Evolutionary conservation across 1,284 basidiomycete genomes (phyloP).

Genomic region (Chalciporus piperatoides): DNA sequence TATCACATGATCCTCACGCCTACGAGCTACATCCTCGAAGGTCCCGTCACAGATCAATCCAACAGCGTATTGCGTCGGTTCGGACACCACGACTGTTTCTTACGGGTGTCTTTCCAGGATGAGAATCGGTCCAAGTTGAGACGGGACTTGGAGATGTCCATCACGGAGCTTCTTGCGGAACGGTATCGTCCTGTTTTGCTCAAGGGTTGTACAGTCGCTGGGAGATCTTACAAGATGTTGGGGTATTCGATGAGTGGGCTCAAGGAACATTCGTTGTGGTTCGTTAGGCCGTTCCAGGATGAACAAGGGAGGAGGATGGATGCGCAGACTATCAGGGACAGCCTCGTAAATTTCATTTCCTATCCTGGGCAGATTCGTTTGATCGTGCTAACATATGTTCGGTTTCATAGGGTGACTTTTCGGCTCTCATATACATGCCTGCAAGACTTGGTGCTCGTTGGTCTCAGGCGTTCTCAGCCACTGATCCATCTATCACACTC

Average conservation of each 20-base stretch:
- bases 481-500: constrained; percentile 41
- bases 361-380: background rate
- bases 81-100: constrained; percentile 47
- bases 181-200: constrained; percentile 45
- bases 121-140: constrained; percentile 51
- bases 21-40: constrained; percentile 44
- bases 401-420: constrained; percentile 37
- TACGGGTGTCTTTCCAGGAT: constrained; percentile 64
- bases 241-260: constrained; percentile 62
- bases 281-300: constrained; percentile 44
- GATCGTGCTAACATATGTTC: constrained; percentile 1
- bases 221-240: constrained; percentile 52
- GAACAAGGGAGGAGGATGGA: constrained; percentile 20
- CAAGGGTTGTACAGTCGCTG: constrained; percentile 49
- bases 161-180: constrained; percentile 38
- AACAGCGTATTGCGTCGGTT: constrained; percentile 59
- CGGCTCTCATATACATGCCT: constrained; percentile 34
- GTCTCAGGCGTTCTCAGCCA: constrained; percentile 52
- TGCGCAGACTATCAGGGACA: constrained; percentile 32
- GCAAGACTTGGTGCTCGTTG: constrained; percentile 50
- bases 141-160: constrained; percentile 47
- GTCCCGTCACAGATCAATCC: constrained; percentile 56
- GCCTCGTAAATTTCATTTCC: constrained; percentile 27
- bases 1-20: constrained; percentile 53
- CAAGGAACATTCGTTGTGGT: constrained; percentile 58